Base-by-base conservation (phyloP, 225 moss, liverwort and hornwort genomes). In the Bryoerythrophyllum caledonicum region DNA sequence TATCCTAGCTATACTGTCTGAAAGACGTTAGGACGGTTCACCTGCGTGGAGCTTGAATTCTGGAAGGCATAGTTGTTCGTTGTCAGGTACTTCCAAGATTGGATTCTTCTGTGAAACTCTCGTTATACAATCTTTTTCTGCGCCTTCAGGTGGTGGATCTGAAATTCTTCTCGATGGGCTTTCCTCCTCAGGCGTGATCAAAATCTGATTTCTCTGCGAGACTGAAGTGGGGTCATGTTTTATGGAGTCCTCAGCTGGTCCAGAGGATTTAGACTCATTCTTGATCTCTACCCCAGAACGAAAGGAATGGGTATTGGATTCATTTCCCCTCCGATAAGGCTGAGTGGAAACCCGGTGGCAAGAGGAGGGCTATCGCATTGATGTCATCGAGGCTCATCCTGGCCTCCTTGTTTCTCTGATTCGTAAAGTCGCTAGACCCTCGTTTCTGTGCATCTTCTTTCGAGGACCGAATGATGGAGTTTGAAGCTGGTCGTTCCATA, bases 381-480 rank as follows among this genome's bases (percentile, higher is more conserved):
- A 85, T 82, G 63, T 85, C 78, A 51, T 88, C 76, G 37, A 85
- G 57, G 70, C 44, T 85, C 55, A 85, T 41, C 69, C 80, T 82
- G 73, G 32, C 58, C 70, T 88, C 85, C 61, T 78, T 80, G 1
- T 55, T 51, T 67, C 74, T 68, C 54, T 49, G 72, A 13, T 74
- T 72, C 65, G 64, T 87, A 48, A 64, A 58, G 71, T 79, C 59
- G 60, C 67, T 71, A 9, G 59, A 68, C 58, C 55, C 65, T 63
- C 38, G 67, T 48, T 71, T 74, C 7, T 74, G 63, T 57, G 51
- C 63, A 34, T 77, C 74, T 20, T 55, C 71, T 49, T 77, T 55
- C 2, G 60, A 80, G 56, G 68, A 75, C 37, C 57, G 34, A 63
- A 63, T 73, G 49, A 63, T 44, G 37, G 77, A 28, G 60, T 84